A percentile compares a stretch with the other conserved stretches of the same genome.
Evolutionary conservation across 768 basidiomycete species (phyloP).

Genomic region (Pleurotus eryngii): DNA sequence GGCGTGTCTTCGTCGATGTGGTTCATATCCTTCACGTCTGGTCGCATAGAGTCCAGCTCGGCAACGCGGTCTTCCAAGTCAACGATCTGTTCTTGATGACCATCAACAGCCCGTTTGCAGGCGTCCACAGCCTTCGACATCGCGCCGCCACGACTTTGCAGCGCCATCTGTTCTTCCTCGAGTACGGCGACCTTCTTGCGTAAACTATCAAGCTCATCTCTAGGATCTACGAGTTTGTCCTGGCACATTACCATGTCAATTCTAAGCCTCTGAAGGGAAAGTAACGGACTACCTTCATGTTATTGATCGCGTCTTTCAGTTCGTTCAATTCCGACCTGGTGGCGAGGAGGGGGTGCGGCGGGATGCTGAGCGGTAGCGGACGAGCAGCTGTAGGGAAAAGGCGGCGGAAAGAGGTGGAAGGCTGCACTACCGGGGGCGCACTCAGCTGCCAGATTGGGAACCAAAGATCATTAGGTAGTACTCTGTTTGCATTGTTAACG

Average conservation of each 20-base stretch:
- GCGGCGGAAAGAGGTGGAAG: too few species aligned
- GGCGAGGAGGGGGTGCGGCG: not conserved
- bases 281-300: slow-evolving; percentile 15
- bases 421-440: too few species aligned
- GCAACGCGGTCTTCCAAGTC: slow-evolving; percentile 10
- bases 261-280: not conserved
- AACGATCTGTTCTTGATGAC: slow-evolving; percentile 3
- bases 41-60: slow-evolving; percentile 37
- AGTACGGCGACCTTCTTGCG: too few species aligned
- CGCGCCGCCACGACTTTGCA: slow-evolving; percentile 38
- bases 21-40: slow-evolving; percentile 33
- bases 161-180: slow-evolving; percentile 18
- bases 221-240: not conserved
- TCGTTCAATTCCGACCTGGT: not conserved
- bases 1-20: slow-evolving; percentile 29
- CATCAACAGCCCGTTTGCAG: not conserved
- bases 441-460: too few species aligned
- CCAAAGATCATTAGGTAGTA: too few species aligned
- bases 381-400: too few species aligned
- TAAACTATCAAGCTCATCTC: slow-evolving; percentile 13
- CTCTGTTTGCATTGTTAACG: too few species aligned
- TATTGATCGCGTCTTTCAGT: slow-evolving; percentile 7
- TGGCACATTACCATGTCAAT: not conserved
- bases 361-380: too few species aligned
- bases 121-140: slow-evolving; percentile 36